Evolutionary conservation across 2,329 filamentous ascomycete species (phyloP), one percentile per base, ranked within the genome.

Genomic region (Diaporthe australafricana): DNA sequence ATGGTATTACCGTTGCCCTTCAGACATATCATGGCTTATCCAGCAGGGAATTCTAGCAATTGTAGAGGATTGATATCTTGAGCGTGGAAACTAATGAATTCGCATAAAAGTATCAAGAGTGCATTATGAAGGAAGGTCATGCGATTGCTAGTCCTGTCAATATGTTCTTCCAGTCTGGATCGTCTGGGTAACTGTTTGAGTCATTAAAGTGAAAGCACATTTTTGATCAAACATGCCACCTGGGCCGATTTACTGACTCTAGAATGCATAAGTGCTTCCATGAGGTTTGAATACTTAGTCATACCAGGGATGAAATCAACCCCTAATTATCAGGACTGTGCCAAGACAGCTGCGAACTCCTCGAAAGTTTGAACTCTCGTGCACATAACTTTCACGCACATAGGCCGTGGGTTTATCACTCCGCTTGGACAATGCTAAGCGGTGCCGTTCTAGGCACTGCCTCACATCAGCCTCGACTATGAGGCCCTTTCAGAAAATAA

Each of bases 391-490:
- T 32, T 62, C 56, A 22, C 47, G 4, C 12, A 25, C 35, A 9
- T 20, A 25, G 14, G n/a, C 35, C 56, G 38, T 40, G 20, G 47
- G 17, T 47, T 22, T 32, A n/a, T 63, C 40, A 63, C 35, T 17
- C n/a, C 57, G 42, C 40, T 47, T 63, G 57, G 57, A 48, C 42
- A 35, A 2, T 48, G 57, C 57, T 63, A 27, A 63, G 45, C 57
- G 40, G 40, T 48, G 57, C 42, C 60, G 20, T 35, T 42, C 27
- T 63, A 38, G 60, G 60, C 42, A 38, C 42, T 38, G 60, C 60
- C 60, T 63, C 60, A 63, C 8, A 20, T 35, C 60, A 32, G 42
- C 60, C 5, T 35, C 42, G 42, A 48, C 9, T 27, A 48, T 17
- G 60, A 38, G 27, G 7, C 14, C 30, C 22, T 45, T 22, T 27